phyloP scores from a whole-genome alignment of 2,329 filamentous ascomycete species.

The Colletotrichum musicola region DNA sequence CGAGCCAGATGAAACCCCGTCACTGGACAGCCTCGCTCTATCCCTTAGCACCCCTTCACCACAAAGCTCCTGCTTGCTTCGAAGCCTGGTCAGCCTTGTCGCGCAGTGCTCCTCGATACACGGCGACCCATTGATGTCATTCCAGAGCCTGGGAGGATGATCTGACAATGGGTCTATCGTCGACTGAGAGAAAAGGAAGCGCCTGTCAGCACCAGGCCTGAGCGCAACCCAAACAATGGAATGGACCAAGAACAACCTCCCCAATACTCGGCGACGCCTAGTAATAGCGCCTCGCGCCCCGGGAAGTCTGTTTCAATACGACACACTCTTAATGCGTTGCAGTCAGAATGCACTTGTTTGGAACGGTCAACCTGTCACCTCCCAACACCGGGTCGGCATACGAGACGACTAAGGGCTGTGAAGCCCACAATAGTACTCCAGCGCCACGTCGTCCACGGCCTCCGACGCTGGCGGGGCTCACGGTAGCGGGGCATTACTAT shows the following conservation, averaged over 20 bases:
- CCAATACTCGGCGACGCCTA: slow-evolving; percentile 17
- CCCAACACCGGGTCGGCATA: slow-evolving; percentile 11
- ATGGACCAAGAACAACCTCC: background rate
- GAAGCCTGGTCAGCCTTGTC: slow-evolving; percentile 24
- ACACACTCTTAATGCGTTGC: slow-evolving; percentile 17
- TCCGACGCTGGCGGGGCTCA: background rate
- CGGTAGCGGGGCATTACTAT: slow-evolving; percentile 1
- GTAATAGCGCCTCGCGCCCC: slow-evolving; percentile 16
- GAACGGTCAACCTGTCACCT: slow-evolving; percentile 1
- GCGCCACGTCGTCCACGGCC: background rate
- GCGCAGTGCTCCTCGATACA: background rate
- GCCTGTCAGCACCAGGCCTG: slow-evolving; percentile 12
- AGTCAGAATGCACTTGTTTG: background rate
- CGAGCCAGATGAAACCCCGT: slow-evolving; percentile 29
- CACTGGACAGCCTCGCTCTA: slow-evolving; percentile 25
- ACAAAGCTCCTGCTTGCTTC: background rate
- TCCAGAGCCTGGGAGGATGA: slow-evolving; percentile 4
- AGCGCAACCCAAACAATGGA: slow-evolving; percentile 7
- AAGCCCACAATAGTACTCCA: background rate
- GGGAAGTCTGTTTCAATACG: slow-evolving; percentile 33
- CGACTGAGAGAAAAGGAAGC: slow-evolving; percentile 13
- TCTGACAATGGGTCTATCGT: slow-evolving; percentile 27
- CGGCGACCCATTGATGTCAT: slow-evolving; percentile 15
- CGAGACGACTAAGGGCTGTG: slow-evolving; percentile 2
- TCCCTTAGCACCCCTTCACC: background rate